Evolutionary conservation across 768 basidiomycete species (phyloP), one percentile per base, ranked within the genome.

Genomic region (Cystofilobasidium capitatum): DNA sequence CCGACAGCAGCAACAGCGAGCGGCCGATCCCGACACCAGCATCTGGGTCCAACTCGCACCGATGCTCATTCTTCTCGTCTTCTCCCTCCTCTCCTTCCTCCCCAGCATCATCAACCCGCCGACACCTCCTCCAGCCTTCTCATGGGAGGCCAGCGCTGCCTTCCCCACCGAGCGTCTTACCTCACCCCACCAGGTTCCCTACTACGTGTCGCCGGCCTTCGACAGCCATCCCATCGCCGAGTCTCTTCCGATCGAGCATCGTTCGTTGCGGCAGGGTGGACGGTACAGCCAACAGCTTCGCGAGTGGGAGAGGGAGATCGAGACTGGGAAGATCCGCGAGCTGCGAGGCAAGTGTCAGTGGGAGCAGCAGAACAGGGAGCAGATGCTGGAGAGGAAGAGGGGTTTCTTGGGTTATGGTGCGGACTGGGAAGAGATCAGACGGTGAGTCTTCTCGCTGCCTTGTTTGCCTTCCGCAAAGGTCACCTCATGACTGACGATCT

Each of bases 381-480:
- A 85, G 69, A 78, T 81, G 69, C 86, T 86, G 74, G 87, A 92
- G 62, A 81, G 83, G 12, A 87, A 91, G 72, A 77, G 88, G 44
- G 94, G 94, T 6, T 77, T 96, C 70, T 92, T 97, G 76, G 94
- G 93, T 7, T 80, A 96, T 63, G 89, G 91, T 36, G 88, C 91
- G 14, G 88, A 98, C 75, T 91, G 89, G 88, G 87, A 91, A 37
- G 89, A 89, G 78, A 87, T 98, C 67, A 80, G 81, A 75, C 42
- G 57, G 51, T 45, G 14, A 33, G 42, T 49, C n/a, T 47, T n/a
- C 8, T 20, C 40, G 7, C 37, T 26, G 36, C 24, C 24, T n/a
- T 14, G 17, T 54, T 7, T 40, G 16, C 39, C 35, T n/a, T 24
- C n/a, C 1, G 24, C 22, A 31, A 29, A n/a, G 35, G 29, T 42